Conservation (phyloP, 176 grass and related monocot species). For the Oryza longistaminata region DNA sequence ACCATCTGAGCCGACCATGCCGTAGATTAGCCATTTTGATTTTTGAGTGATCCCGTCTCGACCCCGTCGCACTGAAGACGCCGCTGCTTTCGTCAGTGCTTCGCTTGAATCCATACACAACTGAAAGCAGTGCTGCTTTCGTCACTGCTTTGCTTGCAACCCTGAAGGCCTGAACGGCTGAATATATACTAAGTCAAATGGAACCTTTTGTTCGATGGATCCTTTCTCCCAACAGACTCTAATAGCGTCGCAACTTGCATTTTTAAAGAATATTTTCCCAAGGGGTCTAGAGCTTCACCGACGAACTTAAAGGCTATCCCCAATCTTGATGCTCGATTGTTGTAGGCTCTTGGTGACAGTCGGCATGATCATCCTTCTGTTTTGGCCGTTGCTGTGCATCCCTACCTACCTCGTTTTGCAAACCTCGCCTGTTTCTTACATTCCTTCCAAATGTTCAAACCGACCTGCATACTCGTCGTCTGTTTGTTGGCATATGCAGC, state of each 20-base stretch:
- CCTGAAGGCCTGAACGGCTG: background rate
- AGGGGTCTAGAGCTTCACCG: background rate
- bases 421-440: background rate
- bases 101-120: background rate
- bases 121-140: background rate
- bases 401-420: background rate
- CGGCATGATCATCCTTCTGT: background rate
- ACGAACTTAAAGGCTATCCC: background rate
- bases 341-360: background rate
- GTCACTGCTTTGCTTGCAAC: constrained; percentile 5
- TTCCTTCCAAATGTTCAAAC: background rate
- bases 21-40: too few species aligned
- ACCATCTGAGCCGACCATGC: background rate
- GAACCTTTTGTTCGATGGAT: background rate
- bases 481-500: too few species aligned
- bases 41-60: background rate
- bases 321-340: background rate
- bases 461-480: too few species aligned
- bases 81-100: background rate
- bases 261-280: background rate
- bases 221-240: background rate
- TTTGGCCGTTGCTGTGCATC: background rate
- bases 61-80: background rate
- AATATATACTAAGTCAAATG: background rate
- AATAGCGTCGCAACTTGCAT: background rate